Evolutionary conservation across 345 rosid species (phyloP).

Genomic region (Linum usitatissimum): DNA sequence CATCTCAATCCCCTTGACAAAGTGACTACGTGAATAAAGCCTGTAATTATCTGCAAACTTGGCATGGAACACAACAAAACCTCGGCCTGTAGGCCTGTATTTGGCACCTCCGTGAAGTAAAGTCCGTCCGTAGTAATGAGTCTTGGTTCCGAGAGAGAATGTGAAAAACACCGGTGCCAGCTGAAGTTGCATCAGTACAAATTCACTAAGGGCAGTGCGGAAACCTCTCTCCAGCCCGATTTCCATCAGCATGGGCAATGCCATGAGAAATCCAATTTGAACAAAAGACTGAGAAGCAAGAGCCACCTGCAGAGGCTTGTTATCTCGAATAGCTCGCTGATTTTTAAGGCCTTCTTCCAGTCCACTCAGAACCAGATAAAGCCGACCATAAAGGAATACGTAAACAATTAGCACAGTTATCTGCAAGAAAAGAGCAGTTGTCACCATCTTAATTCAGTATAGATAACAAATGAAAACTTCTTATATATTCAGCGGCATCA

Average conservation of each 20-base stretch:
- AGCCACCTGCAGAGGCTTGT: conserved; percentile 92
- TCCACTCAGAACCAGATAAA: conserved; percentile 94
- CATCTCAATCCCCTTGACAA: conserved; percentile 95
- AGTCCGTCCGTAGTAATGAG: conserved; percentile 93
- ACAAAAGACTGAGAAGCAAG: conserved; percentile 98
- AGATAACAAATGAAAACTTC: conserved; percentile 4
- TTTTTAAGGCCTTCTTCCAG: conserved; percentile 70
- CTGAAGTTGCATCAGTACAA: conserved; percentile 90
- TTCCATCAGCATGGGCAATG: conserved; percentile 99
- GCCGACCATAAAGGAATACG: conserved; percentile 97
- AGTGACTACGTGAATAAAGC: conserved; percentile 96
- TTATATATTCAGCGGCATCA: conserved; percentile 3
- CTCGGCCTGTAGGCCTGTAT: conserved; percentile 93
- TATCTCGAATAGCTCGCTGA: conserved; percentile 71
- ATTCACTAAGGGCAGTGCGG: conserved; percentile 88
- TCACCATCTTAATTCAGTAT: neutral
- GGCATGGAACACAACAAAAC: conserved; percentile 98
- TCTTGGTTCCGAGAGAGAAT: conserved; percentile 97
- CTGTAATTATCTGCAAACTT: conserved; percentile 98
- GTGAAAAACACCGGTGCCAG: conserved; percentile 97
- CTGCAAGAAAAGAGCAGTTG: conserved; percentile 37
- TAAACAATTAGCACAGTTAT: conserved; percentile 92
- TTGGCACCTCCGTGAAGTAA: conserved; percentile 97
- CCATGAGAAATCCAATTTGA: conserved; percentile 93
- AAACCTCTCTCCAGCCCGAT: conserved; percentile 95